Evolutionary conservation across 768 basidiomycete genomes (phyloP), one percentile per base, ranked within the genome.

Genomic region (Panaeolus papilionaceus): DNA sequence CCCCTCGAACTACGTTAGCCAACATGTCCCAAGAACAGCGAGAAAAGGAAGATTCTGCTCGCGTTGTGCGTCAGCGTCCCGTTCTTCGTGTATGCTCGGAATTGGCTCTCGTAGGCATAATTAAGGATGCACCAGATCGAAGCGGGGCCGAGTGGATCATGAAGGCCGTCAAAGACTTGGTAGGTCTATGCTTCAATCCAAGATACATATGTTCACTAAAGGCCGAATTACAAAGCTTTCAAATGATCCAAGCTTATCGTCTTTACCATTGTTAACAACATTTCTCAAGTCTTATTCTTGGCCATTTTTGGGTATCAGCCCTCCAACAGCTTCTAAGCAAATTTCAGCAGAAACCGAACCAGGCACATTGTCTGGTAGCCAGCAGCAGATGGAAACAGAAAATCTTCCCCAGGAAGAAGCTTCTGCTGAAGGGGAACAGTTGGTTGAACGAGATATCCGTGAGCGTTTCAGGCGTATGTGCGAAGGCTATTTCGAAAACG

Each of bases 221-320:
- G 38, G 26, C 67, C 73, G 70, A 67, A 63, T 62, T 58, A 62
- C 26, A 20, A 54, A 98, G 96, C 79, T 98, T 54, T 93, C 94
- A 1, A 92, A 92, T 75, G 96, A 98, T 74, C 92, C 96, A 2
- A 86, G 86, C 23, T 82, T 95, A 44, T 92, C 91, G 11, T 98
- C 97, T 7, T 81, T 99, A 20, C 98, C 98, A 0, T 84, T 99
- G 54, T 85, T 98, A 38, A 87, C 94, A 8, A 95, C 92, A 0
- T 99, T 99, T 77, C 87, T 98, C 70, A 99, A 98, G 77, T 88
- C 92, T n/a, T 98, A 95, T 76, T 89, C 92, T 7, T 85, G 90
- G 7, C 92, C 94, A 0, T 99, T 89, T 78, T 89, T 98, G 61
- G 95, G 96, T n/a, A 83, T 94, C 63, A 78, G 79, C 0, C 86